Evolutionary conservation across 2,329 filamentous ascomycete species (phyloP), one percentile per base, ranked within the genome.

Genomic region (Catunica adiposa): DNA sequence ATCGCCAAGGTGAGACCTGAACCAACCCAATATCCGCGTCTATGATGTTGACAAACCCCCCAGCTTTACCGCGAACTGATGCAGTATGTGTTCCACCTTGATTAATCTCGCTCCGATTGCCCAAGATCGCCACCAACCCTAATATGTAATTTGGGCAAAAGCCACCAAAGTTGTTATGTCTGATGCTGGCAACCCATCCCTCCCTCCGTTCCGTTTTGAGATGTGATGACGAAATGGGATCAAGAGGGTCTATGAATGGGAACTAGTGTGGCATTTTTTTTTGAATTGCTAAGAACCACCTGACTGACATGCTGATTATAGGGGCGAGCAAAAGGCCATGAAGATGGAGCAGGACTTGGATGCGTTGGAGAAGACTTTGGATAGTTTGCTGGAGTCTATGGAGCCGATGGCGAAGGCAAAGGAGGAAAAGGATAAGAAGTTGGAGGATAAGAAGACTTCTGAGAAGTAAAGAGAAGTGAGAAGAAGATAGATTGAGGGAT

Each of bases 271-370:
- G n/a, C n/a, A n/a, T n/a, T n/a, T n/a, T n/a, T n/a, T n/a, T n/a
- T n/a, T n/a, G n/a, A n/a, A n/a, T n/a, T n/a, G n/a, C n/a, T n/a
- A n/a, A n/a, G n/a, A n/a, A n/a, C n/a, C n/a, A n/a, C n/a, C n/a
- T n/a, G n/a, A n/a, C n/a, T n/a, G n/a, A n/a, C n/a, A n/a, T n/a
- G n/a, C n/a, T n/a, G n/a, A n/a, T 47, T 29, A 56, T 58, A 78
- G 74, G 61, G 77, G 77, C 61, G 77, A 80, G 59, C 72, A 76
- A 61, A 68, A 76, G 3, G 77, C 77, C 44, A 63, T 71, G 9
- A 70, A 69, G 29, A 70, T 80, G 17, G 77, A 80, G 62, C 67
- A 71, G 1, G 75, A 74, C 60, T 68, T 80, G 52, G 68, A 70
- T 7, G 72, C 62, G 34, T 68, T 80, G 20, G 76, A 80, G 64